phyloP scores from a whole-genome alignment of 2,329 filamentous ascomycete genomes.

The Atkinsonella hypoxylon region DNA sequence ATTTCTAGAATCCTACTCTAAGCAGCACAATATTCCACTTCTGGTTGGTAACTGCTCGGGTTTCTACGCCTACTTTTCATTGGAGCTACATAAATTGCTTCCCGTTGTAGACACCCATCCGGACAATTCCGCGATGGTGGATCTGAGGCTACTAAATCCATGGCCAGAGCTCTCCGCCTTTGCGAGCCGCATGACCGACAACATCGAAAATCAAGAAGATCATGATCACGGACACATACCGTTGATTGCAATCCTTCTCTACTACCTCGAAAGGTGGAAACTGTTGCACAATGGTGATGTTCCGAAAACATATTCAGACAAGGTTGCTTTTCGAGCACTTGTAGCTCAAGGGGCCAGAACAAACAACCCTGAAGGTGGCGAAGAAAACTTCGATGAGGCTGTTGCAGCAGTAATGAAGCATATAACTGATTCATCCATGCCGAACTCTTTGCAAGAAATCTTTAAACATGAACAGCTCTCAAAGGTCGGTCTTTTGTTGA shows the following conservation, averaged over 20 bases:
- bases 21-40: slow-evolving; percentile 53
- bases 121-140: slow-evolving; percentile 70
- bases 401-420: slow-evolving; percentile 77
- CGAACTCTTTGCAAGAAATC: slow-evolving; percentile 60
- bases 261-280: slow-evolving; percentile 78
- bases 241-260: slow-evolving; percentile 69
- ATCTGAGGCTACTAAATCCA: slow-evolving; percentile 71
- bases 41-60: slow-evolving; percentile 81
- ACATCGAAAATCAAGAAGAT: slow-evolving; percentile 58
- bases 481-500: slow-evolving; percentile 35
- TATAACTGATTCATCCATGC: slow-evolving; percentile 56
- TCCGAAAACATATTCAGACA: slow-evolving; percentile 72
- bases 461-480: slow-evolving; percentile 51
- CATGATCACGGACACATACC: slow-evolving; percentile 89
- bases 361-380: slow-evolving; percentile 69
- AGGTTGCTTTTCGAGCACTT: slow-evolving; percentile 65
- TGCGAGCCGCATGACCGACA: slow-evolving; percentile 49
- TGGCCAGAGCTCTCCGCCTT: slow-evolving; percentile 74
- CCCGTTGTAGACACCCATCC: slow-evolving; percentile 95
- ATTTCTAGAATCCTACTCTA: slow-evolving; percentile 34
- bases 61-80: slow-evolving; percentile 83
- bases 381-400: slow-evolving; percentile 96
- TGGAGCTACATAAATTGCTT: slow-evolving; percentile 65
- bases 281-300: slow-evolving; percentile 51
- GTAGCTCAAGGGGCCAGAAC: slow-evolving; percentile 57